phyloP scores from a whole-genome alignment of 331 rosid genomes.

The Cydonia oblonga region DNA sequence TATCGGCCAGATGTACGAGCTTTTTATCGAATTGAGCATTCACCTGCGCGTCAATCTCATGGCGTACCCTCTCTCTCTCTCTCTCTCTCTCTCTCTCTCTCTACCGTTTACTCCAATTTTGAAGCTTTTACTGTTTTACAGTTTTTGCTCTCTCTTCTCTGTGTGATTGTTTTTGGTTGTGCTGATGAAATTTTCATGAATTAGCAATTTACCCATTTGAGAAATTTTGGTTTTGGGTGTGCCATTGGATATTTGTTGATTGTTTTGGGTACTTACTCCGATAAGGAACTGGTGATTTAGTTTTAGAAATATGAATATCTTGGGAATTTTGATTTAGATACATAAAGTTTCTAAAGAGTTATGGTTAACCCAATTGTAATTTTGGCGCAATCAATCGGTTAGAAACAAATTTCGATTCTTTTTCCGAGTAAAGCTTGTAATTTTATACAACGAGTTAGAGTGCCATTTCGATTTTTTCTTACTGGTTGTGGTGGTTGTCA shows the following conservation, averaged over 20 bases:
- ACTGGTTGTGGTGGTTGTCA: not conserved
- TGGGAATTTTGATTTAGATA: not conserved
- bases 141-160: not conserved
- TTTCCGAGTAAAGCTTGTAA: not conserved
- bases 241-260: not conserved
- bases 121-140: too few relatives aligned
- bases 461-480: not conserved
- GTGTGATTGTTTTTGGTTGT: not conserved
- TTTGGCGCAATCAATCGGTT: not conserved
- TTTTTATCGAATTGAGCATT: constrained; percentile 81
- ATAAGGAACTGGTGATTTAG: not conserved
- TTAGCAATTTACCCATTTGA: not conserved
- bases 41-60: constrained; percentile 86
- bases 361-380: not conserved
- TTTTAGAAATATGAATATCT: not conserved
- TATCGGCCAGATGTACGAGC: constrained; percentile 99
- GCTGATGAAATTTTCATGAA: not conserved
- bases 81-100: not conserved
- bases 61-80: constrained; percentile 40
- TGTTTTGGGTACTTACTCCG: not conserved
- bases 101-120: not conserved
- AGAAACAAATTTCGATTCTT: not conserved
- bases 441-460: not conserved
- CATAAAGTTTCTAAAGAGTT: not conserved
- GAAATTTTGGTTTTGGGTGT: not conserved